Conservation (phyloP, 441 rosid species). For the Pelargonium australe region DNA sequence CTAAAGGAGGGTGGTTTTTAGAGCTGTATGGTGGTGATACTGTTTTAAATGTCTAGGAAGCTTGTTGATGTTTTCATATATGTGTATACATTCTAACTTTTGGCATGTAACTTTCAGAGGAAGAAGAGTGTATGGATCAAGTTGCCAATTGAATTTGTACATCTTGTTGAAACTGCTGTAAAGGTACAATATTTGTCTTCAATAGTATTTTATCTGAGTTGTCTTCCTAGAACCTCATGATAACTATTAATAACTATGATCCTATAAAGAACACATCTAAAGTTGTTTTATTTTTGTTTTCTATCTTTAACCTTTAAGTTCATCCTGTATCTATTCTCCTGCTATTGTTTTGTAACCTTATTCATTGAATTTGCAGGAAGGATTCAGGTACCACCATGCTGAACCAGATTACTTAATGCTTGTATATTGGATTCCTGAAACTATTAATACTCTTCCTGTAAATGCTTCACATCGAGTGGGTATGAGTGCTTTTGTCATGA, state of each 20-base stretch:
- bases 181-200: slow-evolving; percentile 37
- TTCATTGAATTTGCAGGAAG: slow-evolving; percentile 49
- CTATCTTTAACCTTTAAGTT: neutral
- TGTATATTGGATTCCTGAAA: slow-evolving; percentile 67
- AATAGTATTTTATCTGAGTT: slow-evolving; percentile 2
- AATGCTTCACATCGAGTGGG: slow-evolving; percentile 78
- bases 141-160: slow-evolving; percentile 51
- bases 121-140: slow-evolving; percentile 88
- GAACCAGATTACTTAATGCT: slow-evolving; percentile 80
- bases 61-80: neutral
- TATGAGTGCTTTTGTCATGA: slow-evolving; percentile 75
- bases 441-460: slow-evolving; percentile 56
- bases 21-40: neutral
- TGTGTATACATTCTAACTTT: neutral
- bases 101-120: slow-evolving; percentile 39
- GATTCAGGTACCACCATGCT: slow-evolving; percentile 88
- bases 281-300: neutral
- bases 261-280: neutral
- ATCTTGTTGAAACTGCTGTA: slow-evolving; percentile 68
- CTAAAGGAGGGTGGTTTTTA: neutral
- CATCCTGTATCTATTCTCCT: neutral
- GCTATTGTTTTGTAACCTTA: neutral
- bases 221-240: neutral
- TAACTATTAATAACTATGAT: no score
- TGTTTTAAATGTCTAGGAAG: neutral